A percentile compares a stretch with the other conserved stretches of the same genome.
Conservation (phyloP, 345 rosid genomes). For the Microthlaspi erraticum region DNA sequence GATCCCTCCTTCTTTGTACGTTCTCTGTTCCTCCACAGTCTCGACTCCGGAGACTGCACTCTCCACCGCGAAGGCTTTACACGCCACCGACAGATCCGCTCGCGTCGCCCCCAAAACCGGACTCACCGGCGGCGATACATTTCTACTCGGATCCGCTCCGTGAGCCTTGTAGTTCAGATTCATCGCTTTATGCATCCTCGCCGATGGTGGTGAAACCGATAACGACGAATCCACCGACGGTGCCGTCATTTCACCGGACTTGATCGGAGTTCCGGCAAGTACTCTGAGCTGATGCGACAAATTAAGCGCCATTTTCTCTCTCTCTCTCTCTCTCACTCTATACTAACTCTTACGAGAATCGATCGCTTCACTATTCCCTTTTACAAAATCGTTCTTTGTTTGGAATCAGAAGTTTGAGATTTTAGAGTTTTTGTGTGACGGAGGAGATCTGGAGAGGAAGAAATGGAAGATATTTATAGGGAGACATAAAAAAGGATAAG, state of each 20-base stretch:
- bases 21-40: slow-evolving; percentile 38
- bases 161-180: slow-evolving; percentile 46
- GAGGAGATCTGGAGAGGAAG: not conserved
- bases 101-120: slow-evolving; percentile 58
- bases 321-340: not conserved
- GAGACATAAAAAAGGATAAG: slow-evolving; percentile 43
- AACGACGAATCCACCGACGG: slow-evolving; percentile 47
- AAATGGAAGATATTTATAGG: slow-evolving; percentile 37
- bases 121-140: slow-evolving; percentile 61
- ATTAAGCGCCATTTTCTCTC: slow-evolving; percentile 72
- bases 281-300: slow-evolving; percentile 70
- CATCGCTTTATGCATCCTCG: slow-evolving; percentile 54
- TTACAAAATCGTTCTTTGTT: not conserved
- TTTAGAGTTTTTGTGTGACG: slow-evolving; percentile 18
- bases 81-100: slow-evolving; percentile 70
- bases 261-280: slow-evolving; percentile 63
- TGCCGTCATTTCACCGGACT: slow-evolving; percentile 40
- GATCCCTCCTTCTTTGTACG: slow-evolving; percentile 48
- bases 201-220: slow-evolving; percentile 57
- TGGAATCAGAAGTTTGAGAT: not conserved
- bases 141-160: slow-evolving; percentile 38
- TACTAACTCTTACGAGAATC: not conserved
- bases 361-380: slow-evolving; percentile 2
- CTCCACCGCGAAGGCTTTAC: slow-evolving; percentile 61
- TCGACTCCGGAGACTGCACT: slow-evolving; percentile 18